Evolutionary conservation across 2,329 filamentous ascomycete species (phyloP), one percentile per base, ranked within the genome.

Genomic region (Nothophaeocryptopus gaeumannii): DNA sequence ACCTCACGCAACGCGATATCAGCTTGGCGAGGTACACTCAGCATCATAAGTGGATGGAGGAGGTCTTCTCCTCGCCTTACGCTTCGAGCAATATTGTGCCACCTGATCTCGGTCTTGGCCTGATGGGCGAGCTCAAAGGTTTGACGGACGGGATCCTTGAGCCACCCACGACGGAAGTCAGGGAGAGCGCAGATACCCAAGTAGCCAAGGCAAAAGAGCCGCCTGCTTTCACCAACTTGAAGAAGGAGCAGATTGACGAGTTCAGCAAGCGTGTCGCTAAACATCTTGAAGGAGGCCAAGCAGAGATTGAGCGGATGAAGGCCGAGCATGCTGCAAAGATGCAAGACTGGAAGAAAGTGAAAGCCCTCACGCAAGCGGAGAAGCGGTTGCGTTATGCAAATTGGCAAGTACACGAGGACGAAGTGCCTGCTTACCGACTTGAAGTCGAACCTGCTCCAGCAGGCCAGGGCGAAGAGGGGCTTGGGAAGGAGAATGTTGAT

Each of bases 1-100:
- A 89, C 56, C 76, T 96, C 55, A 92, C 89, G 0, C 91, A 91
- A 2, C 82, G 91, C 37, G 93, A 99, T 56, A 86, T 99, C 54
- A 95, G 90, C 60, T 77, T 89, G 53, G 82, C 84, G 56, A 82
- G 93, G 47, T 99, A 96, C 69, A 86, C 86, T 67, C 90, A 96
- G 66, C 95, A 99, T 63, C 92, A 99, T 63, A 89, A 96, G 68
- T 97, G 92, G 93, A 96, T 99, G 89, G 93, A 97, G 65, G 92
- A 99, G 71, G 85, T 99, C 26, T 81, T 97, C 46, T 89, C 88
- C 1, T 97, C 92, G 1, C 89, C 91, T 0, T 96, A 96, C 66
- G 79, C 86, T 16, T 86, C 92, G 54, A 81, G 80, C 42, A 89
- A 95, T 66, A 95, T 99, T 50, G 82, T 85, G 8, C 90, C 92